A percentile compares a stretch with the other conserved stretches of the same genome.
Evolutionary conservation across 164 flowering plant species (phyloP).

Genomic region (Liquidambar formosana): DNA sequence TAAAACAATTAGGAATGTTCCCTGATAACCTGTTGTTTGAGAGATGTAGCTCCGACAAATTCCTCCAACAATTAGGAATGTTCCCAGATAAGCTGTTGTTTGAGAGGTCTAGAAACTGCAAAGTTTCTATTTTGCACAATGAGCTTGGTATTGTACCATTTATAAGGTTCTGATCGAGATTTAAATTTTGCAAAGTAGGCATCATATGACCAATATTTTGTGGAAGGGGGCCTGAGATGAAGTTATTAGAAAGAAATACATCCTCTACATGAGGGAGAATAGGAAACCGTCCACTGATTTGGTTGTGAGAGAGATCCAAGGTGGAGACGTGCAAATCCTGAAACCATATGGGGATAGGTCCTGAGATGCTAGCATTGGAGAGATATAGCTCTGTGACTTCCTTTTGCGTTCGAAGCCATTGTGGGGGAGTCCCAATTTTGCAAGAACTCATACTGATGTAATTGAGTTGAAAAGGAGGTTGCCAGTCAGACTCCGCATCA

Average conservation of each 20-base stretch:
- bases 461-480: conserved; percentile 5
- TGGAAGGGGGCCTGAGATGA: too few relatives aligned
- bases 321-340: not conserved
- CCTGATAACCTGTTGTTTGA: too few relatives aligned
- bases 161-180: conserved; percentile 6
- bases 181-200: not conserved
- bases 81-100: too few relatives aligned
- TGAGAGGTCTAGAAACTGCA: too few relatives aligned
- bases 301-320: conserved; percentile 19
- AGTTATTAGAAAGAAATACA: too few relatives aligned
- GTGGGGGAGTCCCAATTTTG: too few relatives aligned
- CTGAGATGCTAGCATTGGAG: too few relatives aligned
- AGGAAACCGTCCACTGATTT: conserved; percentile 3
- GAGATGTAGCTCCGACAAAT: too few relatives aligned
- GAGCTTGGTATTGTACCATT: conserved; percentile 17
- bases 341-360: not conserved
- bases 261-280: too few relatives aligned
- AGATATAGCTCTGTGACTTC: not conserved
- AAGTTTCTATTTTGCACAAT: conserved; percentile 4
- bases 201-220: not conserved
- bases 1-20: too few relatives aligned
- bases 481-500: not conserved
- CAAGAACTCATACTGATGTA: not conserved
- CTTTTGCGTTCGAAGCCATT: conserved; percentile 10
- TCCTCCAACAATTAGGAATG: too few relatives aligned